A percentile compares a stretch with the other conserved stretches of the same genome.
Conservation (phyloP, 2,329 filamentous ascomycete species). For the Penicillium hordei region DNA sequence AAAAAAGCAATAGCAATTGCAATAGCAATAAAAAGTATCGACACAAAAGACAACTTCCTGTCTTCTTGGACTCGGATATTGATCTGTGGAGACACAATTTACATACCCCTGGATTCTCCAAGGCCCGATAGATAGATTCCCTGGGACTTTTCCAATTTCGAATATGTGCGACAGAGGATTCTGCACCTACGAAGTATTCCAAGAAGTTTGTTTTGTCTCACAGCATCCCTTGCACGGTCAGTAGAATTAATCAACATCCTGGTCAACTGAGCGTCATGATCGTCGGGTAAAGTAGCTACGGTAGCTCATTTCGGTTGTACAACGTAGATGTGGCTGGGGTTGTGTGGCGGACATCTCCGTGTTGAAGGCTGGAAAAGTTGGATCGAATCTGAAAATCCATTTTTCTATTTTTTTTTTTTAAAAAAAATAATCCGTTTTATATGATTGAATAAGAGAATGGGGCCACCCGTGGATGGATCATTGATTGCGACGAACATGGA, state of each 20-base stretch:
- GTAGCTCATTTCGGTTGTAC: not conserved
- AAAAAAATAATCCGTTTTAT: not conserved
- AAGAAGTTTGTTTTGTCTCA: not conserved
- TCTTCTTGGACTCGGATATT: not conserved
- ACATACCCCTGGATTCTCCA: conserved; percentile 9
- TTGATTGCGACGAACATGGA: conserved; percentile 8
- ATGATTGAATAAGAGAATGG: not conserved
- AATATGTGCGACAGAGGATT: not conserved
- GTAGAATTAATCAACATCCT: not conserved
- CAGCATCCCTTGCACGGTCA: not conserved
- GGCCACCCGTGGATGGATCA: conserved; percentile 12
- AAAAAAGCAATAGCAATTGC: not conserved
- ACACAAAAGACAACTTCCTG: not conserved
- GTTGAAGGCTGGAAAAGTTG: not conserved
- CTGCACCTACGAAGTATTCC: not conserved
- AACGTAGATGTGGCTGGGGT: conserved; percentile 2
- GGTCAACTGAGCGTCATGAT: conserved; percentile 8
- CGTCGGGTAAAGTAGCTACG: not conserved
- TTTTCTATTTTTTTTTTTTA: too few relatives aligned
- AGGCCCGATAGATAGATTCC: not conserved
- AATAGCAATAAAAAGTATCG: not conserved
- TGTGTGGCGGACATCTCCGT: conserved; percentile 8
- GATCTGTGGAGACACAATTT: not conserved
- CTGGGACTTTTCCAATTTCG: not conserved
- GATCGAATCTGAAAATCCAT: too few relatives aligned